Evolutionary conservation across 2,329 filamentous ascomycete species (phyloP).

Genomic region (Aspergillus pseudotamarii): DNA sequence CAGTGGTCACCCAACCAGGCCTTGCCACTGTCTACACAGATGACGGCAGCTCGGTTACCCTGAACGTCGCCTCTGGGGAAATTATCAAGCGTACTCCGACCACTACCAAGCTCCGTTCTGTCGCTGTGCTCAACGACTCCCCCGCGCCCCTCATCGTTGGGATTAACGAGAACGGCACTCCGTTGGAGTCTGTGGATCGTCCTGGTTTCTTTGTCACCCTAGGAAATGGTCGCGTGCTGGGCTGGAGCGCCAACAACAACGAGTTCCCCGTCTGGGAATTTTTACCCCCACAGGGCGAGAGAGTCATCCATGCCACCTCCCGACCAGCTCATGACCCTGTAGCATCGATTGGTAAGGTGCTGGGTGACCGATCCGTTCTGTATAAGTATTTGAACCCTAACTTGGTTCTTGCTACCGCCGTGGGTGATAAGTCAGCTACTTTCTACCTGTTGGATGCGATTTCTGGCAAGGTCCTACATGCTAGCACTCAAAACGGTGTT

Average conservation of each 20-base stretch:
- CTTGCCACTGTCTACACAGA: constrained; percentile 62
- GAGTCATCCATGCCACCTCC: constrained; percentile 68
- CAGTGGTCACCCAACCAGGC: constrained; percentile 65
- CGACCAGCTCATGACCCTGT: constrained; percentile 79
- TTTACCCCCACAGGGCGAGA: constrained; percentile 65
- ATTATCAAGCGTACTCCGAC: constrained; percentile 37
- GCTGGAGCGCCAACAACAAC: constrained; percentile 44
- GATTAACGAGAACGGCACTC: constrained; percentile 40
- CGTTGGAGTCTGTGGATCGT: constrained; percentile 33
- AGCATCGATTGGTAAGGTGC: constrained; percentile 90
- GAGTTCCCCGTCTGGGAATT: constrained; percentile 71
- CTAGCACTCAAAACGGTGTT: constrained; percentile 70
- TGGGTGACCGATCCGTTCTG: constrained; percentile 87
- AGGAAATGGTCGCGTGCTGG: constrained; percentile 46
- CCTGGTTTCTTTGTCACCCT: constrained; percentile 45
- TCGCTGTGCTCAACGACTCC: constrained; percentile 34
- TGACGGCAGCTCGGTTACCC: constrained; percentile 63
- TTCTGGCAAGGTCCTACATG: constrained; percentile 77
- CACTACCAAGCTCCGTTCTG: constrained; percentile 32
- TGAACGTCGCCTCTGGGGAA: constrained; percentile 49
- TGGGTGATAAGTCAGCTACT: constrained; percentile 65
- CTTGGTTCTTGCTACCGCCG: constrained; percentile 72
- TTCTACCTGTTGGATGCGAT: constrained; percentile 84
- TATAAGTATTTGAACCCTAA: constrained; percentile 98
- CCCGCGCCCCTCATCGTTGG: constrained; percentile 31